A percentile compares a stretch with the other conserved stretches of the same genome.
These are phyloP conservation scores for Leavenworthia alabamica DNA, from an alignment of 345 rosid genomes.

Conservation along the genomic window DNA sequence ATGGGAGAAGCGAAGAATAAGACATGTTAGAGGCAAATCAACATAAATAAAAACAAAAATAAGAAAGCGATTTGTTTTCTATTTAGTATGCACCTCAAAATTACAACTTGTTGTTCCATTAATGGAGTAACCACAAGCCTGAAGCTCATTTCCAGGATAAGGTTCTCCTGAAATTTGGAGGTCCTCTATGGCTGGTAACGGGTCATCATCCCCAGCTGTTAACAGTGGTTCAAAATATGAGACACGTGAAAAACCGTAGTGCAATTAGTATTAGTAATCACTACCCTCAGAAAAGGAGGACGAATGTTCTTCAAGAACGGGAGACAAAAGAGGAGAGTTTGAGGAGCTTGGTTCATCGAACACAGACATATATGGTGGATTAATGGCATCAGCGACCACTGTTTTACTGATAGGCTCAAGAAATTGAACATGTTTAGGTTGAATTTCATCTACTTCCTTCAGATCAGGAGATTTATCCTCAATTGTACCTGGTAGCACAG, in stretches of 20 bases:
- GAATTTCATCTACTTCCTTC: conserved; percentile 11
- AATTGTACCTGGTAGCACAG: conserved; percentile 6
- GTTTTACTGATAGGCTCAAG: conserved; percentile 55
- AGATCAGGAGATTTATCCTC: conserved; percentile 11
- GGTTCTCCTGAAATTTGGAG: conserved; percentile 97
- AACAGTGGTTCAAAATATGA: conserved; percentile 21
- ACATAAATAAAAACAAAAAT: too few relatives aligned
- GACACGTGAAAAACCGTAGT: conserved; percentile 5
- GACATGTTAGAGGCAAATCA: conserved; percentile 16
- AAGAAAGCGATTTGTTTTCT: conserved; percentile 1
- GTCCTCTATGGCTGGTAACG: conserved; percentile 73
- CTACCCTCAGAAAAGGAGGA: conserved; percentile 90
- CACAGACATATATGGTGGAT: conserved; percentile 40
- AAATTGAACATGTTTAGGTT: conserved; percentile 62
- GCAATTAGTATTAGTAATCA: conserved; percentile 5
- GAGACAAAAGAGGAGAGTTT: conserved; percentile 59
- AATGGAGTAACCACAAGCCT: conserved; percentile 86
- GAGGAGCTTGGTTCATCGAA: conserved; percentile 62
- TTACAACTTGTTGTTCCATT: conserved; percentile 99
- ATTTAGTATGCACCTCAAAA: conserved; percentile 68
- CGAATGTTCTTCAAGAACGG: conserved; percentile 82
- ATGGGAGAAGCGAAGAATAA: conserved; percentile 11
- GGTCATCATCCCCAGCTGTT: conserved; percentile 81
- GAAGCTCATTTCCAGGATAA: conserved; percentile 91
- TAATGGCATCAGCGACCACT: conserved; percentile 58